phyloP scores from a whole-genome alignment of 2,329 filamentous ascomycete species.

The Colletotrichum higginsianum region DNA sequence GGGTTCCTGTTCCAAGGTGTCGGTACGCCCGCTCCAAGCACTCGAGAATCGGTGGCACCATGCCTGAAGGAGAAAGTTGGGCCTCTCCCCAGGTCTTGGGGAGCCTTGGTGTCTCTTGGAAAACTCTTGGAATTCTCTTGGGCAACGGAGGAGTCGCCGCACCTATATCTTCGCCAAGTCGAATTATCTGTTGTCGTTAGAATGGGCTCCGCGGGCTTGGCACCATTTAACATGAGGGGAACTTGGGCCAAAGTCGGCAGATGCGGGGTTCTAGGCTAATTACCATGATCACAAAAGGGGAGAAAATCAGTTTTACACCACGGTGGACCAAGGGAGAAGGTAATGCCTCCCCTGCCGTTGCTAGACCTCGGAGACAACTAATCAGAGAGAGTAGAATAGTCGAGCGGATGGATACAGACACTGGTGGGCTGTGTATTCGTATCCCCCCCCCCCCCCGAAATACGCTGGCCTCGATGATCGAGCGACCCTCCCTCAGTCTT shows the following conservation, averaged over 20 bases:
- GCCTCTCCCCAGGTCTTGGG: constrained; percentile 1
- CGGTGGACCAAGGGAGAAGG: too few relatives aligned
- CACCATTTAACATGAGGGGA: constrained; percentile 11
- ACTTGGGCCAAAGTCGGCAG: neutral
- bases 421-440: too few relatives aligned
- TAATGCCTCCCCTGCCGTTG: too few relatives aligned
- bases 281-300: neutral
- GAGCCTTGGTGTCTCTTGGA: neutral
- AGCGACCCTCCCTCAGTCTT: too few relatives aligned
- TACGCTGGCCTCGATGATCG: too few relatives aligned
- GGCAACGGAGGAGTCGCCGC: constrained; percentile 7
- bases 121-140: constrained; percentile 10
- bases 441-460: too few relatives aligned
- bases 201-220: constrained; percentile 5
- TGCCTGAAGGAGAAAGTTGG: constrained; percentile 4
- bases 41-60: constrained; percentile 6
- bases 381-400: too few relatives aligned
- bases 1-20: constrained; percentile 22
- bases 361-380: too few relatives aligned
- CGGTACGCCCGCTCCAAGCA: constrained; percentile 27
- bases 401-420: too few relatives aligned
- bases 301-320: neutral
- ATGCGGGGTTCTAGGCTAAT: neutral
- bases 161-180: constrained; percentile 26
- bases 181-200: neutral